phyloP scores from a whole-genome alignment of 345 rosid genomes.

The Lepidium didymum region DNA sequence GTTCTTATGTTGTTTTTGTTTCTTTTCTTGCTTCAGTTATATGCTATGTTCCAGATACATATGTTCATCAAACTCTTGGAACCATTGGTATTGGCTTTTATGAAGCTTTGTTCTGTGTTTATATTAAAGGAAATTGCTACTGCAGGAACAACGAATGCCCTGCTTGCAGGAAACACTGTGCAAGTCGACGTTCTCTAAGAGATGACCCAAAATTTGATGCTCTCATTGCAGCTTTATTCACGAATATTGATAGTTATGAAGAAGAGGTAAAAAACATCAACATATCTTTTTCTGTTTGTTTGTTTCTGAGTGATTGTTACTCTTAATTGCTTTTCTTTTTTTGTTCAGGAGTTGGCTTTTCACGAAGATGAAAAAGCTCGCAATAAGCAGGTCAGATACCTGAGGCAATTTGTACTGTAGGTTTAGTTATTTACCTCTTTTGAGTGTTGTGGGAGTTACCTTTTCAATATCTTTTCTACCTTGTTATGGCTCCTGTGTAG shows the following conservation, averaged over 20 bases:
- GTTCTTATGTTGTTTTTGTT: not conserved
- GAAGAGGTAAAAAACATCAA: conserved; percentile 43
- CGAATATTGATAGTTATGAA: conserved; percentile 61
- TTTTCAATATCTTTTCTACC: not conserved
- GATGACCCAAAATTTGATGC: conserved; percentile 81
- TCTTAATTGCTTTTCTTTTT: not conserved
- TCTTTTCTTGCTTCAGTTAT: not conserved
- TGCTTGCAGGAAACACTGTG: conserved; percentile 79
- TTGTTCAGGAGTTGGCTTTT: conserved; percentile 77
- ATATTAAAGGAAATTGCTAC: not conserved
- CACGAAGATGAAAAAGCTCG: conserved; percentile 88
- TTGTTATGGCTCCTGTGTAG: conserved; percentile 36
- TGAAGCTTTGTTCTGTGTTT: conserved; percentile 7
- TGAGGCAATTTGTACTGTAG: not conserved
- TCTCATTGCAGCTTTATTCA: conserved; percentile 61
- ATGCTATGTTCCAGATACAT: not conserved
- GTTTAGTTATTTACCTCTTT: not conserved
- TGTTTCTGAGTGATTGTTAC: not conserved
- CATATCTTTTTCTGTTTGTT: not conserved
- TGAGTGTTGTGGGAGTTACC: not conserved
- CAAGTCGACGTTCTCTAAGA: conserved; percentile 78
- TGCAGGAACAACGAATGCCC: conserved; percentile 84
- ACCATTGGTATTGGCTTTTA: not conserved
- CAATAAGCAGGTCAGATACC: conserved; percentile 67
- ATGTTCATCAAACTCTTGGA: conserved; percentile 5